A percentile compares a stretch with the other conserved stretches of the same genome.
Conservation (phyloP, 2,329 filamentous ascomycete genomes). For the Xylaria arbuscula region DNA sequence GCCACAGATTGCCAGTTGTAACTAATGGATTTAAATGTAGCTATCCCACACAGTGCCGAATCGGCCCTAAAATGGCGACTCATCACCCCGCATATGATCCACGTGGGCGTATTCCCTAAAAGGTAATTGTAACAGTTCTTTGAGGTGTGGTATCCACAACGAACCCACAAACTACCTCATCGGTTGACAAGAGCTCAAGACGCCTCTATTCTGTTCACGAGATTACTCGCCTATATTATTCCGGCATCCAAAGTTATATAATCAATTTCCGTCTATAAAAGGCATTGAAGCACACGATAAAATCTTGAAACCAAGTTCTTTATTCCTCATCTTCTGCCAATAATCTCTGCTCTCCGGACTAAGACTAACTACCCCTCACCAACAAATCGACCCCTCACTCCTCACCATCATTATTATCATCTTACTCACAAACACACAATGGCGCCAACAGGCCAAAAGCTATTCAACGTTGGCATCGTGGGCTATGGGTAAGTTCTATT, state of each 20-base stretch:
- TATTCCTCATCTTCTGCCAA: neutral
- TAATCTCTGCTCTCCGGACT: neutral
- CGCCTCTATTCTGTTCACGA: neutral
- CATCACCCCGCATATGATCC: neutral
- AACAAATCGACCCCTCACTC: neutral
- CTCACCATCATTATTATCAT: constrained; percentile 2
- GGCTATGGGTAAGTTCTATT: constrained; percentile 59
- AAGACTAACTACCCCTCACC: neutral
- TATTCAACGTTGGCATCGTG: constrained; percentile 63
- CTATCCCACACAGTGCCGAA: neutral
- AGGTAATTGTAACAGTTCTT: constrained; percentile 33
- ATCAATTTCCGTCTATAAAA: neutral
- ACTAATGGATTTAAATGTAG: neutral
- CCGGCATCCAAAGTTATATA: neutral
- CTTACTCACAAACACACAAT: constrained; percentile 12
- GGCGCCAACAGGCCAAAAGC: constrained; percentile 46
- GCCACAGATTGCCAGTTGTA: neutral
- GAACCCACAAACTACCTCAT: neutral
- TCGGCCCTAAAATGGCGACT: no score
- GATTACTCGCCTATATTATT: neutral
- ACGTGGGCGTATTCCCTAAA: constrained; percentile 15
- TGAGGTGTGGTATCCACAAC: neutral
- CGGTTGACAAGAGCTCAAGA: neutral
- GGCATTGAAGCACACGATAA: no score
- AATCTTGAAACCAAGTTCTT: neutral